Base-by-base conservation (phyloP, 1,284 basidiomycete genomes). In the Sporisorium exsertum region DNA sequence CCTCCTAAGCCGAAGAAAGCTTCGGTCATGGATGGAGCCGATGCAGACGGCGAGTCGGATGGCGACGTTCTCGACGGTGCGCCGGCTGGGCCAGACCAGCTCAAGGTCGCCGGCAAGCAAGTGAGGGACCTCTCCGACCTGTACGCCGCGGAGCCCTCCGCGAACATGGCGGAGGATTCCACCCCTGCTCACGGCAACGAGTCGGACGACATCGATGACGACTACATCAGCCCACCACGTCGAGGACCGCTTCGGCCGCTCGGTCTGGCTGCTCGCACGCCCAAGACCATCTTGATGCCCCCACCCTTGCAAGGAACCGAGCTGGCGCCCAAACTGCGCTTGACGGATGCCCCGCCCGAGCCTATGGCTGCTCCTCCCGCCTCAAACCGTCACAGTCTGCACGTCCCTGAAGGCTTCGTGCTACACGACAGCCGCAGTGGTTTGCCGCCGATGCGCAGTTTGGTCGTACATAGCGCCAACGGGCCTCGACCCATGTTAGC, bases 361-460 rank as follows among this genome's bases (percentile, higher is more conserved):
- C 16, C 40, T 10, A 9, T 35, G 12, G 24, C 16, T 1, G 46
- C 46, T 47, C 53, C 61, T 15, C 18, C 42, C n/a, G 47, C 46
- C 18, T 26, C 53, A 0, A 66, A 67, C 35, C 69, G 73, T 15
- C 72, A 72, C 53, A 77, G 66, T 52, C n/a, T 81, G 40, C 74
- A 81, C 43, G 81, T 79, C 3, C 80, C 80, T 10, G 79, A 81
- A 13, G 81, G 81, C 7, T 82, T 82, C 33, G 80, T 82, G 9
- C 70, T 82, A 20, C 81, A 81, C 55, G 50, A 80, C 35, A 64
- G 24, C 9, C 71, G 64, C 18, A 64, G 77, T 16, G 73, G 73
- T 15, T 53, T 79, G 60, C 79, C 80, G 18, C 75, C 79, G 2
- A 73, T 80, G 59, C 71, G 73, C 27, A 67, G 68, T 42, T 50